These are phyloP conservation scores for Penicillium dipodomyicola DNA, from an alignment of 495 filamentous ascomycete genomes.

Conservation along the genomic window DNA sequence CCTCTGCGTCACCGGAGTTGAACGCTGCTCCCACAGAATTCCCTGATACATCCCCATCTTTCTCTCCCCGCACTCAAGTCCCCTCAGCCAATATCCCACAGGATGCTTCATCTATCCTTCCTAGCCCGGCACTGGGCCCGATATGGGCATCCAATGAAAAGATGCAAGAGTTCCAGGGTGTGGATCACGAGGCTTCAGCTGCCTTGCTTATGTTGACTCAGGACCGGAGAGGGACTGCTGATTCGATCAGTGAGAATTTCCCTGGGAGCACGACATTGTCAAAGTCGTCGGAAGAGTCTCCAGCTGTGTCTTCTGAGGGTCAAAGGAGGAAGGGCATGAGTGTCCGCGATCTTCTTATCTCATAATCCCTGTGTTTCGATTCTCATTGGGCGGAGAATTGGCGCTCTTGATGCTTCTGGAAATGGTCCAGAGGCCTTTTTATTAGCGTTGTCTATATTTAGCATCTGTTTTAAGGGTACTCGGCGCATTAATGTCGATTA, in stretches of 20 bases:
- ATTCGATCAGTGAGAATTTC: conserved; percentile 34
- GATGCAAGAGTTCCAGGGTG: conserved; percentile 34
- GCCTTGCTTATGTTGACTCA: conserved; percentile 78
- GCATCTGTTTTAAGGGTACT: background rate
- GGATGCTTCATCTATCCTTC: conserved; percentile 38
- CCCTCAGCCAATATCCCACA: conserved; percentile 29
- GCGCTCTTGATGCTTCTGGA: background rate
- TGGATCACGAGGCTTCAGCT: conserved; percentile 77
- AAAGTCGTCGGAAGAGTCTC: conserved; percentile 3
- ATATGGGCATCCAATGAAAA: conserved; percentile 26
- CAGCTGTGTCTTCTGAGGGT: conserved; percentile 12
- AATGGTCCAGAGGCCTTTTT: background rate
- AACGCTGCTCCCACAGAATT: conserved; percentile 26
- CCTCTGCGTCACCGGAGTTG: conserved; percentile 39
- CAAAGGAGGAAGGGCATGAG: conserved; percentile 61
- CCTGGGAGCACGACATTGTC: conserved; percentile 16
- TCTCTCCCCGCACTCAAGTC: conserved; percentile 38
- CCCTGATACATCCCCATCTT: conserved; percentile 37
- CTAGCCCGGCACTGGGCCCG: conserved; percentile 43
- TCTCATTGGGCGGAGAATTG: background rate
- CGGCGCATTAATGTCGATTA: background rate
- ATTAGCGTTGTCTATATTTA: conserved; percentile 5
- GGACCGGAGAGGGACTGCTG: conserved; percentile 53
- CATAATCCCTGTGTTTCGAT: conserved; percentile 26
- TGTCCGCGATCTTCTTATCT: conserved; percentile 74